Evolutionary conservation across 1,284 basidiomycete species (phyloP), one percentile per base, ranked within the genome.

Genomic region (Irpex sp.): DNA sequence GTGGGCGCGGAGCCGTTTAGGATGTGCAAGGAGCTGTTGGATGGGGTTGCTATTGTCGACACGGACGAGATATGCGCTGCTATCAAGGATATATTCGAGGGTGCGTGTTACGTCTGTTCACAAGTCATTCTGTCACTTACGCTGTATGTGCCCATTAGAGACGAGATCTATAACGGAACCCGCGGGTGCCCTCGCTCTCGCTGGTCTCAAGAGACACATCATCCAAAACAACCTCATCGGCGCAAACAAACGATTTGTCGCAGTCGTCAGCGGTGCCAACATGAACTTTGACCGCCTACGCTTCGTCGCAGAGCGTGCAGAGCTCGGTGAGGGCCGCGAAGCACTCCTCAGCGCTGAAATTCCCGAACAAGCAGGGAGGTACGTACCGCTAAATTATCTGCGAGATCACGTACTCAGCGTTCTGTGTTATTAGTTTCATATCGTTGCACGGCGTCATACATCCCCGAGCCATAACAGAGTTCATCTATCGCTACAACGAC

Each of bases 11-110:
- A 99, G 72, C 90, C 93, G 2, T 98, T 98, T 78, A 84, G 97
- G 63, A 84, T 99, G 64, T 98, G 96, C 76, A 81, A 90, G 71
- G 80, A 90, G 58, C 78, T 93, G 19, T 75, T 98, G n/a, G 94
- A 98, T 69, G 90, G 85, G 8, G 78, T 99, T 37, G 86, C 96
- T 49, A 83, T 91, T 66, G 93, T 92, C 19, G 86, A 90, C 72
- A 99, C 97, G 66, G 97, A 99, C 71, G 97, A 97, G 73, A 88
- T 99, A 60, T 99, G 97, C 72, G 97, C 97, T 4, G 95, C 96
- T 16, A 98, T 99, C 78, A 98, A 98, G 77, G 97, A 99, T 71
- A 90, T 98, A 28, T 99, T 98, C 70, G 96, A 99, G 81, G 96
- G 95, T 94, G 64, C 66, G 77, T 7, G 28, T 33, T 33, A 7